phyloP scores from a whole-genome alignment of 1,139 yeast species.

The Geotrichum fermentans region DNA sequence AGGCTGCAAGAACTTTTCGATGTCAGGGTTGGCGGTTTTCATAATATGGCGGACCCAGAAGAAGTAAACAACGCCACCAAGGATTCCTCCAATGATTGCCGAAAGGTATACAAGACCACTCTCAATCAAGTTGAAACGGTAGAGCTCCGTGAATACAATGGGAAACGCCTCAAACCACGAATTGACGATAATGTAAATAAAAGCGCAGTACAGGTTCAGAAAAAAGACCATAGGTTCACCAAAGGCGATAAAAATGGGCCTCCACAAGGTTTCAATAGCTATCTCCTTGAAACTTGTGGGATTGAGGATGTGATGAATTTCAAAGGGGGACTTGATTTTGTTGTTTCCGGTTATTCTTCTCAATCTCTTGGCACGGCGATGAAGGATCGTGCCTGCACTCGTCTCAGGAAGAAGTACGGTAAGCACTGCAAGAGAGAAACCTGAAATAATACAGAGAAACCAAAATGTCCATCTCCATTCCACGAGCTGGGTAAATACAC shows the following conservation, averaged over 20 bases:
- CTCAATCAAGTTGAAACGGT: conserved; percentile 48
- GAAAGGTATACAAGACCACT: conserved; percentile 47
- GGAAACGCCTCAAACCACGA: conserved; percentile 63
- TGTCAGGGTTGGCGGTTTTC: conserved; percentile 5
- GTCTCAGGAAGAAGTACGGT: conserved; percentile 50
- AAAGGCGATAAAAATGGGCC: conserved; percentile 40
- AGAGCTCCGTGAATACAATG: conserved; percentile 45
- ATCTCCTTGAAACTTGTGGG: conserved; percentile 22
- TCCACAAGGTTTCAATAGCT: conserved; percentile 46
- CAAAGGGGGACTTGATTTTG: conserved; percentile 38
- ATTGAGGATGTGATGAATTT: conserved; percentile 33
- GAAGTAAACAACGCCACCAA: conserved; percentile 26
- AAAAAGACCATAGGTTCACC: conserved; percentile 37
- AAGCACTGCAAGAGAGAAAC: conserved; percentile 39
- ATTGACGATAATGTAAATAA: conserved; percentile 52
- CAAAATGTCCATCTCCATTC: conserved; percentile 42
- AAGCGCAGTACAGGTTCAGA: conserved; percentile 46
- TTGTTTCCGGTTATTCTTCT: conserved; percentile 46
- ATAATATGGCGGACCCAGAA: conserved; percentile 3
- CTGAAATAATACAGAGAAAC: conserved; percentile 45
- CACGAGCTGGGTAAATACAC: conserved; percentile 39
- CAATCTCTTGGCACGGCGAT: conserved; percentile 46
- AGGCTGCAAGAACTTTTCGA: conserved; percentile 23
- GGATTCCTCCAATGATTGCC: conserved; percentile 44
- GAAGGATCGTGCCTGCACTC: conserved; percentile 43